Base-by-base conservation (phyloP, 1,284 basidiomycete species). In the Malassezia sp. region DNA sequence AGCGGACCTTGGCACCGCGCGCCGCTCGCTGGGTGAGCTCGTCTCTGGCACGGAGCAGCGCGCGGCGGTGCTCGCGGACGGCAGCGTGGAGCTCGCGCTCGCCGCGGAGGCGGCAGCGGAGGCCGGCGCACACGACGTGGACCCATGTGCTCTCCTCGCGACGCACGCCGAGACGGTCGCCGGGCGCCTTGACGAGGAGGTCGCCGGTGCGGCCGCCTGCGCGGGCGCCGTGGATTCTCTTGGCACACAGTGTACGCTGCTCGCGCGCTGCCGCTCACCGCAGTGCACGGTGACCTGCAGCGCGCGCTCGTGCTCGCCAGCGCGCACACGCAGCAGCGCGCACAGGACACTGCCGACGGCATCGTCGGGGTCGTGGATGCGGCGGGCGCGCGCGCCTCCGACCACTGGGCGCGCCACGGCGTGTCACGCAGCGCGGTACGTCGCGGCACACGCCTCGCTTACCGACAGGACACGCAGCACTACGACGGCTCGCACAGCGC, bases 341-440 rank as follows among this genome's bases (percentile, higher is more conserved):
- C 22, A n/a, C 24, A 28, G 15, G 22, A 17, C 12, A 26, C 35
- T 8, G 28, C n/a, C 4, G 32, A 10, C 14, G 23, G 14, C 9
- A 7, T 21, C 27, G 32, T 37, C n/a, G 26, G 26, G 17, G 22
- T 52, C 28, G 40, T n/a, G n/a, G 31, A 41, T 18, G 35, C 42
- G 8, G 22, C 35, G 7, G 35, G 15, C 3, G 35, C 14, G 8
- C 18, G 30, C 9, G 27, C 15, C 18, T n/a, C n/a, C n/a, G n/a
- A n/a, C n/a, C n/a, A n/a, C n/a, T n/a, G n/a, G n/a, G n/a, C n/a
- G n/a, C n/a, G n/a, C n/a, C n/a, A n/a, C n/a, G n/a, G n/a, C n/a
- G n/a, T n/a, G n/a, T n/a, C n/a, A n/a, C n/a, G n/a, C n/a, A n/a
- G n/a, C n/a, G n/a, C n/a, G n/a, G n/a, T n/a, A n/a, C n/a, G n/a